Evolutionary conservation across 257 asterid species (phyloP), one percentile per base, ranked within the genome.

Genomic region (Linderniella brevidens): DNA sequence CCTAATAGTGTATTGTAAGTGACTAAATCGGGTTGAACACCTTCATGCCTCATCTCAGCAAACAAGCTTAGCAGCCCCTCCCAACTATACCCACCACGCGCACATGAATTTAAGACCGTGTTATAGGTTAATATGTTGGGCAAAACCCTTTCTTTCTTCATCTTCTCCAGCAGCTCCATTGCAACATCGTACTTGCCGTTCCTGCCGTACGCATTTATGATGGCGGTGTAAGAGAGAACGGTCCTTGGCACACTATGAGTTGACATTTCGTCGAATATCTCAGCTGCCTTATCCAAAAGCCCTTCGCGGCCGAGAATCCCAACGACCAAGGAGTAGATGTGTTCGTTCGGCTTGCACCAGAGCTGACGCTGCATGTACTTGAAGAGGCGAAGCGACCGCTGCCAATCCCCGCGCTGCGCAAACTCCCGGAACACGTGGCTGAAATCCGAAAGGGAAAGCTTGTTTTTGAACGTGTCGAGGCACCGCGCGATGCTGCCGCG

Each of bases 401-500:
- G 97, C 95, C 97, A 88, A 59, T 88, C 97, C 13, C 86, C 69
- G 4, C 97, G 93, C 47, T 64, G 75, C 4, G 95, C 94, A 58
- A 88, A 88, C 55, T 88, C 97, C 58, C 72, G 76, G 73, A 83
- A 88, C 8, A 88, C 86, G 13, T 45, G 71, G 7, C 86, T 57
- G 58, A 88, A 88, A 53, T 88, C 95, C 15, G 86, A 68, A 48
- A 80, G 82, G n/a, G 97, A 88, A 37, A 88, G 76, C 79, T 84
- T 83, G 79, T 74, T 80, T 55, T 77, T 78, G 76, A 83, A 80
- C 13, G 90, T 36, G 41, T 87, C 97, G 15, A 87, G 82, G 60
- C 95, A 83, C 14, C 97, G 87, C 9, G 97, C 93, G 41, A 87
- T 83, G 79, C 97, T 87, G 48, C 97, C 97, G 9, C 97, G 95